phyloP scores from a whole-genome alignment of 2,329 filamentous ascomycete genomes.

The Acarospora socialis region DNA sequence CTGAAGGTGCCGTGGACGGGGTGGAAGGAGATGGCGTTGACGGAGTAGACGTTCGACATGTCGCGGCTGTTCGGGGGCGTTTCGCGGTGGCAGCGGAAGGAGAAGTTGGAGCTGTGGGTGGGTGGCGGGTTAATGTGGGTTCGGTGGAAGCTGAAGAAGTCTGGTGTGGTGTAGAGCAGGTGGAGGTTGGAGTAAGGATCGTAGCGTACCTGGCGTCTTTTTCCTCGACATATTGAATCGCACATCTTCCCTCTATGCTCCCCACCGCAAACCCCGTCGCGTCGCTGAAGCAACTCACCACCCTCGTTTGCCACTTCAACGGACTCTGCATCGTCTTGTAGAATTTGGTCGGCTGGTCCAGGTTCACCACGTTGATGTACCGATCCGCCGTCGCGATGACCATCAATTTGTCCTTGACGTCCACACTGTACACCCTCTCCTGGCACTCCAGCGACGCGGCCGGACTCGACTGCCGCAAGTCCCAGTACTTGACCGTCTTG shows the following conservation, averaged over 20 bases:
- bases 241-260: conserved; percentile 91
- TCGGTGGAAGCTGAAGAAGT: too few relatives aligned
- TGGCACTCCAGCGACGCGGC: conserved; percentile 33
- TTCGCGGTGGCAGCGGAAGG: conserved; percentile 88
- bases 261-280: conserved; percentile 86
- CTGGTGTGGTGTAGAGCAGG: too few relatives aligned
- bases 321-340: conserved; percentile 96
- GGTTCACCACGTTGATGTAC: conserved; percentile 89
- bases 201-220: conserved; percentile 59
- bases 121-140: background rate
- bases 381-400: conserved; percentile 89
- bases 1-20: conserved; percentile 95
- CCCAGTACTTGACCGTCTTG: conserved; percentile 44
- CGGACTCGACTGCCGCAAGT: conserved; percentile 34
- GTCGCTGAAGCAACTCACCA: conserved; percentile 89
- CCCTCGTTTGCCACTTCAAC: conserved; percentile 94
- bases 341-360: conserved; percentile 74
- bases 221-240: conserved; percentile 96
- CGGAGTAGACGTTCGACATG: conserved; percentile 77
- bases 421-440: conserved; percentile 66
- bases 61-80: conserved; percentile 45
- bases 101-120: conserved; percentile 65
- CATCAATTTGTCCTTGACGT: conserved; percentile 73
- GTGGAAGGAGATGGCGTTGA: conserved; percentile 97
- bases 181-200: background rate